Conservation (phyloP, 192 early-diverging fungal species). For the Coemansia sp. region DNA sequence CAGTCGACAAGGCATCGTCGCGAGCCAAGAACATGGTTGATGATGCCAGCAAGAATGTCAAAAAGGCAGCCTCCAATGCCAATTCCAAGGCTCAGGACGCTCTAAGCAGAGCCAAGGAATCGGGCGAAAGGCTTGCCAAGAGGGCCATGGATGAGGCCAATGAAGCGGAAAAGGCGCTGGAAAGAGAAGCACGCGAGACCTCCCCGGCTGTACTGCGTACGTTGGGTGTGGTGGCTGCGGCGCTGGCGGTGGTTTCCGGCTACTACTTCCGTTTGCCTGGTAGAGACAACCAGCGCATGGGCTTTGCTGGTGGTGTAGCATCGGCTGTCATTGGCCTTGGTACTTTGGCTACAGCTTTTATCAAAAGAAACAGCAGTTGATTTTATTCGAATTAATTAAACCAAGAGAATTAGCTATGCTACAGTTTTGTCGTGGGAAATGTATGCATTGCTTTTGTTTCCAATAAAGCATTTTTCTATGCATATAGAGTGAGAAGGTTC, state of each 20-base stretch:
- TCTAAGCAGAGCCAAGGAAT: slow-evolving; percentile 27
- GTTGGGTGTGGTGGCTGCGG: slow-evolving; percentile 40
- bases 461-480: neutral
- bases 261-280: slow-evolving; percentile 52
- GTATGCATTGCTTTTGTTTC: no score
- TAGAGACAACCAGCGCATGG: slow-evolving; percentile 45
- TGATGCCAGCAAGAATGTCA: slow-evolving; percentile 45
- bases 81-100: slow-evolving; percentile 43
- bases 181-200: slow-evolving; percentile 32
- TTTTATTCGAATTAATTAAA: neutral
- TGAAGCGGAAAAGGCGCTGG: slow-evolving; percentile 42
- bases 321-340: slow-evolving; percentile 46
- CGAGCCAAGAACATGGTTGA: slow-evolving; percentile 36
- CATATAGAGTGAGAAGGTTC: neutral
- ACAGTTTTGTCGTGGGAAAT: no score
- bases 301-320: slow-evolving; percentile 46
- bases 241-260: slow-evolving; percentile 37
- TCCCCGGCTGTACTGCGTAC: slow-evolving; percentile 24
- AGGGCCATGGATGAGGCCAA: slow-evolving; percentile 40
- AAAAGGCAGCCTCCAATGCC: slow-evolving; percentile 27
- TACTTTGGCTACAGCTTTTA: slow-evolving; percentile 39
- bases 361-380: slow-evolving; percentile 25
- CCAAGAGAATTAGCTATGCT: no score
- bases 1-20: slow-evolving; percentile 17
- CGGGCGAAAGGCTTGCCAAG: slow-evolving; percentile 37